phyloP scores from a whole-genome alignment of 495 filamentous ascomycete genomes.

The Glonium stellatum region DNA sequence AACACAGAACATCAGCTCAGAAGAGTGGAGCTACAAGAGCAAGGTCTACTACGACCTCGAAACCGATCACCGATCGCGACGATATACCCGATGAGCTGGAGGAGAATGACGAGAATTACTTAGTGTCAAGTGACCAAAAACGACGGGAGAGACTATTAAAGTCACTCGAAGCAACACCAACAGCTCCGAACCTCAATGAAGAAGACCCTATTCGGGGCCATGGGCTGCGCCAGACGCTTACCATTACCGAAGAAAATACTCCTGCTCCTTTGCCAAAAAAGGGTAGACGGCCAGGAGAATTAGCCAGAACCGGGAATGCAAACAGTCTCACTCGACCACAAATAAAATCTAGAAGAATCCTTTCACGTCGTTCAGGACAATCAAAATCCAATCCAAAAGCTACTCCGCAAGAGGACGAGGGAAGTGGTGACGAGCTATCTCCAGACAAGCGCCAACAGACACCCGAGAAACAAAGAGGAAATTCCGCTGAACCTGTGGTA shows the following conservation, averaged over 20 bases:
- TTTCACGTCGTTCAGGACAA: neutral
- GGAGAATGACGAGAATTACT: neutral
- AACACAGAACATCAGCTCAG: neutral
- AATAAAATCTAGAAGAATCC: neutral
- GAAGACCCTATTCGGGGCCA: neutral
- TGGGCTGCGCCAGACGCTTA: too few relatives aligned
- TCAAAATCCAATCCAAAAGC: neutral
- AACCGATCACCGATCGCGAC: neutral
- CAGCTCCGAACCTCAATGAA: neutral
- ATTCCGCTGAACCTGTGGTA: neutral
- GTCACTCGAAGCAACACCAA: neutral
- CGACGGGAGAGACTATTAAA: neutral
- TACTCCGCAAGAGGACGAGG: constrained; percentile 8
- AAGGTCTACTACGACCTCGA: neutral
- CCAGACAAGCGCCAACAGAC: neutral
- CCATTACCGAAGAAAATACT: too few relatives aligned
- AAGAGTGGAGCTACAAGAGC: neutral
- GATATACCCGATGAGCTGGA: constrained; percentile 1
- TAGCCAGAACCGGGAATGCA: too few relatives aligned
- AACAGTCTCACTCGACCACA: neutral
- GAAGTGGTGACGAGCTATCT: constrained; percentile 16
- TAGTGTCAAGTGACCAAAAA: neutral
- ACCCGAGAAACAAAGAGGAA: neutral
- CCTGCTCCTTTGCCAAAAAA: too few relatives aligned
- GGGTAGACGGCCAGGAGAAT: too few relatives aligned